These are phyloP conservation scores for Starmera stellimalicola DNA, from an alignment of 1,139 yeast species.

Conservation along the genomic window DNA sequence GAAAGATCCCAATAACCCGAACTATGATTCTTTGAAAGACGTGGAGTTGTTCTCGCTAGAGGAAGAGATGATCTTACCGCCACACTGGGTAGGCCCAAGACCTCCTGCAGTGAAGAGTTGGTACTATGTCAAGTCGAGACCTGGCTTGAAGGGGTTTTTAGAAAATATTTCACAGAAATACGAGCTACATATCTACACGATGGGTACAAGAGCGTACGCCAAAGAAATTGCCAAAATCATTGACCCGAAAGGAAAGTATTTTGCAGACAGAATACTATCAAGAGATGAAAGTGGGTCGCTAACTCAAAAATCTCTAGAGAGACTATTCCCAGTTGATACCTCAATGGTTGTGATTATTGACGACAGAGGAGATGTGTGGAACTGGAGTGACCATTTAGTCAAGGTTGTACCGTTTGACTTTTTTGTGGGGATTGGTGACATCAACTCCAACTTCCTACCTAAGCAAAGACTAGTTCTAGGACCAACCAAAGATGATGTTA, in stretches of 20 bases:
- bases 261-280: constrained; percentile 85
- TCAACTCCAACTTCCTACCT: constrained; percentile 86
- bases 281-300: constrained; percentile 93
- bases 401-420: constrained; percentile 94
- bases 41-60: constrained; percentile 69
- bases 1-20: constrained; percentile 74
- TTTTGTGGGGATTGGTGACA: constrained; percentile 96
- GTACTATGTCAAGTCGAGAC: constrained; percentile 89
- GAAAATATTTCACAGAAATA: constrained; percentile 52
- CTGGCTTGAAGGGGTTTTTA: constrained; percentile 72
- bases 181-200: constrained; percentile 92
- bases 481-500: constrained; percentile 46
- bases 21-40: constrained; percentile 74
- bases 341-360: constrained; percentile 95
- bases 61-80: constrained; percentile 60
- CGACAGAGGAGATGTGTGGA: constrained; percentile 99
- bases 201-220: constrained; percentile 98
- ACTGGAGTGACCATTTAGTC: constrained; percentile 86
- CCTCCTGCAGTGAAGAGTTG: constrained; percentile 54
- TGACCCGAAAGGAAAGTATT: constrained; percentile 79
- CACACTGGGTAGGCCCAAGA: constrained; percentile 46
- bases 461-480: constrained; percentile 69
- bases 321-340: constrained; percentile 92
- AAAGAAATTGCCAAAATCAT: constrained; percentile 81
- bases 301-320: constrained; percentile 77